Base-by-base conservation (phyloP, 108 stramenopile genomes). In the Pseudonitzschia multiseries region DNA sequence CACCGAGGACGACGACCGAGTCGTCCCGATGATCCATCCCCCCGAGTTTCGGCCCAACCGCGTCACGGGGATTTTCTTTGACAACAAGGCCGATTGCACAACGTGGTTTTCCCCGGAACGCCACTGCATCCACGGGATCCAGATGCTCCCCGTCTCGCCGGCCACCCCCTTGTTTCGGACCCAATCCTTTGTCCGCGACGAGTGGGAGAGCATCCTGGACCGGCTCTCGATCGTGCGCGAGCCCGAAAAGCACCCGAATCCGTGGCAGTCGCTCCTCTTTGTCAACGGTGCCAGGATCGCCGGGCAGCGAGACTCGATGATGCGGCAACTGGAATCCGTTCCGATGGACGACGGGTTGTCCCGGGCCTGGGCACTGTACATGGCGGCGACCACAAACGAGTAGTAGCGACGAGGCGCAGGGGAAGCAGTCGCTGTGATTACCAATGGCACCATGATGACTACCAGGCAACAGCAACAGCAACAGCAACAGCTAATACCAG, bases 61-160 rank as follows among this genome's bases (percentile, higher is more conserved):
- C 22, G 59, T 60, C 15, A 32, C 59, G 20, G 59, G 59, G 15
- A 8, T 60, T 10, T 60, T 60, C 8, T 60, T 60, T 9, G 59
- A 60, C 29, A 60, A 60, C 59, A 60, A 60, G 59, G 59, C 26
- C 14, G 59, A 60, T 26, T 60, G 31, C 24, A 60, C 59, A 2
- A 60, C 59, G 2, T 60, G 59, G 59, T 60, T 60, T 10, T 28
- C 29, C 24, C 27, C 27, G 29, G 31, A 60, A 24, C 59, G 59
- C 15, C 15, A 24, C 29, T 60, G 31, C 59, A 60, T 60, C 29
- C 59, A 60, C 31, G 59, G 59, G 2, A 60, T 60, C 2, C 59
- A 60, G 17, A 60, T 60, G 59, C 5, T 60, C 31, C 59, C 59
- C 4, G 6, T 1, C 22, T 24, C 59, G 4, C 59, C 59, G 22